phyloP scores from a whole-genome alignment of 1,284 basidiomycete genomes.

The Ceratobasidium sp. region DNA sequence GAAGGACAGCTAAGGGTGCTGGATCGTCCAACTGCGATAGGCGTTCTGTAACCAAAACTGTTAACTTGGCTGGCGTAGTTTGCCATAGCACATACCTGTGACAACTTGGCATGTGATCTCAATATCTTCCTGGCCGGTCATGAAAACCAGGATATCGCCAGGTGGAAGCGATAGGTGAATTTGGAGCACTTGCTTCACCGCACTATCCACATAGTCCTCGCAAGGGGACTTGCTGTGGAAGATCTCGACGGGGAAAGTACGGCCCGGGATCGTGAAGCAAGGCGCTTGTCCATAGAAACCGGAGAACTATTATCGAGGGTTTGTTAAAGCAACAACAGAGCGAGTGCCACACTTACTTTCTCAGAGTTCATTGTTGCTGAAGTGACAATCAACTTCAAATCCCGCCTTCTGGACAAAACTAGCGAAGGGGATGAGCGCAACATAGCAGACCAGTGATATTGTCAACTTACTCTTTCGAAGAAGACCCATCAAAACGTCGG shows the following conservation, averaged over 20 bases:
- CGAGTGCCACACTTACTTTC: conserved; percentile 70
- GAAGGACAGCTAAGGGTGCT: conserved; percentile 85
- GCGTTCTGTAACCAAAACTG: conserved; percentile 74
- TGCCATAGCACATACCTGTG: conserved; percentile 67
- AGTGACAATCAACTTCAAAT: conserved; percentile 96
- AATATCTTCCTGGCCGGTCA: conserved; percentile 99
- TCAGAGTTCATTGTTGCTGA: conserved; percentile 99
- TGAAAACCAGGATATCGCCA: conserved; percentile 98
- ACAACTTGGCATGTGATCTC: conserved; percentile 94
- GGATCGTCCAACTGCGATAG: conserved; percentile 92
- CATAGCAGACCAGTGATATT: background rate
- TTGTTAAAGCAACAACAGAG: background rate
- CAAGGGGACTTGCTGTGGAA: conserved; percentile 97
- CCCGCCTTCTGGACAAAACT: conserved; percentile 92
- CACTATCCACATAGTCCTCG: conserved; percentile 98
- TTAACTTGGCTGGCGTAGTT: background rate
- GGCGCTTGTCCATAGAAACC: conserved; percentile 95
- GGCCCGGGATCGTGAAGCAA: conserved; percentile 95
- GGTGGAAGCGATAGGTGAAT: conserved; percentile 95
- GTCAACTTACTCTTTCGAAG: conserved; percentile 83
- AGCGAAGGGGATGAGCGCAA: conserved; percentile 12
- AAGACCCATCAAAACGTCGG: conserved; percentile 97
- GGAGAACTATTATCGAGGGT: conserved; percentile 76
- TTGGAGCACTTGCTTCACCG: conserved; percentile 97
- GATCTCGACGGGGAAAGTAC: conserved; percentile 98